Percentiles rank a stretch among this genome's conserved stretches.
Conservation (phyloP, 495 filamentous ascomycete genomes). For the Penicillium odoratum region DNA sequence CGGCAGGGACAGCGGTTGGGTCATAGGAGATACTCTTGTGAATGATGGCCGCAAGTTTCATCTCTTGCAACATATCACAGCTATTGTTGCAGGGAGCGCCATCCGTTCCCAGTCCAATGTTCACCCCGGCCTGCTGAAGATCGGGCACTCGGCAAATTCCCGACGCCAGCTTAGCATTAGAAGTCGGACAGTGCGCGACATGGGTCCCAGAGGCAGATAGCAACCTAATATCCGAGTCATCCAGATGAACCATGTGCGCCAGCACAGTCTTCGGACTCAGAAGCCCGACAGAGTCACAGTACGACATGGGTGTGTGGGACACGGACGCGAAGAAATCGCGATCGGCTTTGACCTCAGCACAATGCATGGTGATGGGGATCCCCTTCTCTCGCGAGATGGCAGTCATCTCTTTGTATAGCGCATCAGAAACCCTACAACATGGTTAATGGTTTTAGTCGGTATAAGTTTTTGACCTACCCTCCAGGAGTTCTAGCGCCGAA, state of each 20-base stretch:
- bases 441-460: constrained; percentile 3
- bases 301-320: constrained; percentile 46
- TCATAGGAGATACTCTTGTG: constrained; percentile 50
- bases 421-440: constrained; percentile 40
- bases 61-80: constrained; percentile 52
- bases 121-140: constrained; percentile 34
- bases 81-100: constrained; percentile 55
- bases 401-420: constrained; percentile 48
- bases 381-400: constrained; percentile 40
- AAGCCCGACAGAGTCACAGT: constrained; percentile 41
- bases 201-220: constrained; percentile 42
- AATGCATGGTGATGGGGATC: constrained; percentile 46
- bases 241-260: constrained; percentile 50
- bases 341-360: constrained; percentile 39
- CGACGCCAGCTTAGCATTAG: constrained; percentile 52
- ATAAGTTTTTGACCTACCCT: constrained; percentile 29
- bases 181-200: constrained; percentile 52
- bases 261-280: constrained; percentile 40
- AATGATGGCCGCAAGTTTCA: constrained; percentile 52
- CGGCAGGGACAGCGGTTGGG: constrained; percentile 46
- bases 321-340: constrained; percentile 42
- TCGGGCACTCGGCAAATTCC: constrained; percentile 49
- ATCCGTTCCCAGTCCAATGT: constrained; percentile 48
- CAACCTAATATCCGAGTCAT: constrained; percentile 41
- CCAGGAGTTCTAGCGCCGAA: constrained; percentile 52